phyloP scores from a whole-genome alignment of 2,329 filamentous ascomycete genomes.

The Talaromyces sp. region DNA sequence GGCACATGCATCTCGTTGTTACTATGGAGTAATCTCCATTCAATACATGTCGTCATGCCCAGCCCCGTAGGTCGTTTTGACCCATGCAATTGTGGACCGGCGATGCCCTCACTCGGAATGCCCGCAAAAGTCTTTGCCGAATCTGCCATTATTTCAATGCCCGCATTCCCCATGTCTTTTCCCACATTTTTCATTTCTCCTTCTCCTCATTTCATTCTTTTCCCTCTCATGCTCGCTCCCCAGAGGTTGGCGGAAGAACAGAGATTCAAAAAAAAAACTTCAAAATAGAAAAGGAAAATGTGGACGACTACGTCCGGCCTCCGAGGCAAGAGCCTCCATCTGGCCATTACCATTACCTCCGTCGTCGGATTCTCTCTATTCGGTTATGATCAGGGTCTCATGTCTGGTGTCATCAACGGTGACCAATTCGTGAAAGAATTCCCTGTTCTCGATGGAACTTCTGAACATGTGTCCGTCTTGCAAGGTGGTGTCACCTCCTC shows the following conservation, averaged over 20 bases:
- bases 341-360: conserved; percentile 30
- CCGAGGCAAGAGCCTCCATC: conserved; percentile 25
- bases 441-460: conserved; percentile 33
- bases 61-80: neutral
- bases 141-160: neutral
- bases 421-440: conserved; percentile 27
- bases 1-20: neutral
- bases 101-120: neutral
- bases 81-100: neutral
- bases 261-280: conserved; percentile 39
- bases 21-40: too few species aligned
- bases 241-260: neutral
- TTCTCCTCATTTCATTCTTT: neutral
- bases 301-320: conserved; percentile 31
- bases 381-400: conserved; percentile 63
- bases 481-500: conserved; percentile 51
- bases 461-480: conserved; percentile 39
- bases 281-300: conserved; percentile 21
- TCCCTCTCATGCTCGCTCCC: neutral
- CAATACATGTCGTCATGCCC: neutral
- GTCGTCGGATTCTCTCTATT: conserved; percentile 59
- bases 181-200: neutral
- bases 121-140: neutral
- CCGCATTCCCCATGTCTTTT: neutral
- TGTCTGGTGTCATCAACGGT: conserved; percentile 60